Evolutionary conservation across 768 basidiomycete species (phyloP), one percentile per base, ranked within the genome.

Genomic region (Suillus alpinus): DNA sequence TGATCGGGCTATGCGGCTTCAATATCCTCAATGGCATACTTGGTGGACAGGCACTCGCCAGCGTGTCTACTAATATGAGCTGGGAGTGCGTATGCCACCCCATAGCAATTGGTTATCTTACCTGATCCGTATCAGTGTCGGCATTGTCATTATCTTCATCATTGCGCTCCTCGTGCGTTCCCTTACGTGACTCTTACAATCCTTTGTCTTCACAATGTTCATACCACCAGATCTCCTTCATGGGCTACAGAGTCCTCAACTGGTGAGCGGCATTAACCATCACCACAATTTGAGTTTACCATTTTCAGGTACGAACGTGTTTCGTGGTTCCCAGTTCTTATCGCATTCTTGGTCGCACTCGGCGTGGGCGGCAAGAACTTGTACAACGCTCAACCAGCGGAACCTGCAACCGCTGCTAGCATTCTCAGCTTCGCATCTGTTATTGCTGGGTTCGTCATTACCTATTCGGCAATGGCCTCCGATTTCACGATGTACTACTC

Each of bases 281-380:
- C 23, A 13, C 31, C 46, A 50, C 5, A 46, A 14, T 47, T 3
- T 14, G 20, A 56, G 36, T 57, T 53, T 20, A 47, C 34, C 32
- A 14, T 16, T 8, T 37, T 37, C 76, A 75, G 87, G 86, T 94
- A 91, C 66, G 92, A 92, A 66, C 81, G 85, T 10, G 61, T 89
- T 2, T 78, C 87, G 1, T 93, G 92, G 91, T 79, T 93, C 18
- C 92, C 93, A 0, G 82, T 91, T 18, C 67, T 91, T n/a, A 74
- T 94, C 57, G 82, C 86, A 9, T 92, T 87, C 69, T 64, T 92
- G 36, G 81, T 94, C 57, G 85, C 84, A 9, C 73, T 89, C 13
- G 91, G 88, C 3, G 77, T 91, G n/a, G 85, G 90, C 0, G 91
- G 86, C 0, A 87, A 89, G 63, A 79, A 92, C 64, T 76, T 94